These are phyloP conservation scores for Candida sakaeoensis DNA, from an alignment of 805 yeast genomes.

Conservation along the genomic window DNA sequence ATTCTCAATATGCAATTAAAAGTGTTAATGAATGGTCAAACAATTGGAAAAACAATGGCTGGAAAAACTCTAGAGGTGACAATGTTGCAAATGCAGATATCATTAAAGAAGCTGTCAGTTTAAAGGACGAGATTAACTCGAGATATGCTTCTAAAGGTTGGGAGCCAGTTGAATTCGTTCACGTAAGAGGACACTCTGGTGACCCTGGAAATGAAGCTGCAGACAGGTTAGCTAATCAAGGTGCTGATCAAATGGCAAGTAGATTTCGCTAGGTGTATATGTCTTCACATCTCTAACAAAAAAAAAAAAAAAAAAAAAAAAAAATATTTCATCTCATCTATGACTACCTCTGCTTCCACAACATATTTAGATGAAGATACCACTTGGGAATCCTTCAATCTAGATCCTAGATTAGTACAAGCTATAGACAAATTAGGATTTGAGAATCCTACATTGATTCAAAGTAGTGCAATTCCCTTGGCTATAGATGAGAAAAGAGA, in stretches of 20 bases:
- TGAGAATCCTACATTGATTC: slow-evolving; percentile 84
- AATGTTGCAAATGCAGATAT: slow-evolving; percentile 52
- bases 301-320: too few species aligned
- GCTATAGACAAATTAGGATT: slow-evolving; percentile 80
- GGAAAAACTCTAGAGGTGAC: slow-evolving; percentile 42
- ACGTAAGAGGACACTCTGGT: slow-evolving; percentile 76
- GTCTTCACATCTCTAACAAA: background rate
- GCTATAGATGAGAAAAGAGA: slow-evolving; percentile 89
- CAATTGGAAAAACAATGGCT: slow-evolving; percentile 57
- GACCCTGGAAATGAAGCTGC: slow-evolving; percentile 72
- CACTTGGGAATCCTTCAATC: slow-evolving; percentile 69
- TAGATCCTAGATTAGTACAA: slow-evolving; percentile 81
- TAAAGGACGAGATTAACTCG: slow-evolving; percentile 31
- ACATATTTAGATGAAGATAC: slow-evolving; percentile 69
- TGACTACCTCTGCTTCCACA: slow-evolving; percentile 48
- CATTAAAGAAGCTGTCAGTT: slow-evolving; percentile 30
- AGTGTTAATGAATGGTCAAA: slow-evolving; percentile 54
- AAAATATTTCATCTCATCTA: slow-evolving; percentile 9
- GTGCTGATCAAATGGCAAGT: slow-evolving; percentile 36
- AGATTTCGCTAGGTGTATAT: background rate
- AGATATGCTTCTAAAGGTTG: slow-evolving; percentile 32
- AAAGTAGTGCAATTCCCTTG: slow-evolving; percentile 85
- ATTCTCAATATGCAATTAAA: slow-evolving; percentile 65
- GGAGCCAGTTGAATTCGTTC: slow-evolving; percentile 42
- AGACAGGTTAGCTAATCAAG: slow-evolving; percentile 66